Evolutionary conservation across 192 early-diverging fungal genomes (phyloP), one percentile per base, ranked within the genome.

Genomic region (Rhizoclosmatium globosum): DNA sequence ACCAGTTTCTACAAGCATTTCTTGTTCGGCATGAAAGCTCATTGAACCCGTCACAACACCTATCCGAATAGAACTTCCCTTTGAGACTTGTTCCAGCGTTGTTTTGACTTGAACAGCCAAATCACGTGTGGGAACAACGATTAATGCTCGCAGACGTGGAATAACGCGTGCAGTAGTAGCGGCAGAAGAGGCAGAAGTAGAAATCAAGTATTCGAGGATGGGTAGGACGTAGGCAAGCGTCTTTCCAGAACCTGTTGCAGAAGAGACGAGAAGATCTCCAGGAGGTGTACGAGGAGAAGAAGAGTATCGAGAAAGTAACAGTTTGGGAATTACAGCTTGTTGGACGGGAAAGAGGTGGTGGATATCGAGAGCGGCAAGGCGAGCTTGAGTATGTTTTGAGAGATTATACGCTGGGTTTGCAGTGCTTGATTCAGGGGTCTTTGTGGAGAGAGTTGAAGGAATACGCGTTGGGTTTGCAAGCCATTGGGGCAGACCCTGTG

Each of bases 201-300:
- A 71, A 3, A 67, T 45, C 21, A 99, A 82, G 62, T 92, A 90
- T 81, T 94, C 95, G 39, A 98, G 89, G 69, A 99, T 94, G 1
- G 98, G 98, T 19, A 99, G 78, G 3, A 95, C 96, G 87, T 96
- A 99, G 0, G 97, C 95, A 47, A 99, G 83, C 2, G 98, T 99
- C 81, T 99, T 99, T 38, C 98, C 98, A 64, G 93, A 94, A 44
- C 98, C 98, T 0, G 98, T 99, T 0, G 97, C 94, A 21, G 96
- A 94, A 7, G 96, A 96, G 17, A 99, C 95, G 77, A 95, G 96
- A 38, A 99, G 78, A 80, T 98, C 96, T 23, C 95, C 93, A 6
- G 94, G 91, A 39, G 89, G 91, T 39, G 91, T 92, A n/a, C 92
- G 88, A 53, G 91, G 87, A 42, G 91, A 86, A 46, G 92, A 82